A percentile compares a stretch with the other conserved stretches of the same genome.
These are phyloP conservation scores for Cymbopogon citratus DNA, from an alignment of 176 grass and related monocot genomes.

Conservation along the genomic window DNA sequence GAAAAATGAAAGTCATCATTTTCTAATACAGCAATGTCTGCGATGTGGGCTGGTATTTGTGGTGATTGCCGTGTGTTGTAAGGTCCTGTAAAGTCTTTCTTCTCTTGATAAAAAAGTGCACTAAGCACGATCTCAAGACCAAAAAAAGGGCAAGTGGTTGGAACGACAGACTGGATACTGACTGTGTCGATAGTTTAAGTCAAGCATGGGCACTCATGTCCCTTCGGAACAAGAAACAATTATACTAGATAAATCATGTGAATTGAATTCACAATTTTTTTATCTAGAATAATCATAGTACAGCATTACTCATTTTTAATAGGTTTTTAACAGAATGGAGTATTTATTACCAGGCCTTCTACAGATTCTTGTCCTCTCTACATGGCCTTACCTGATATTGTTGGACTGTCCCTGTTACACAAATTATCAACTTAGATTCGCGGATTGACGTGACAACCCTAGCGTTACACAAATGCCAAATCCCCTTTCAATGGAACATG, in stretches of 20 bases:
- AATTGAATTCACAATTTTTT: not conserved
- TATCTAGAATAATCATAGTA: not conserved
- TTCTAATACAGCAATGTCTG: not conserved
- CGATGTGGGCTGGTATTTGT: not conserved
- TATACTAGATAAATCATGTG: not conserved
- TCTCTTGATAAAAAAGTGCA: no score
- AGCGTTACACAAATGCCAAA: not conserved
- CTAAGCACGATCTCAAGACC: not conserved
- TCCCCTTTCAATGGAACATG: conserved; percentile 15
- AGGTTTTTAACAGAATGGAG: not conserved
- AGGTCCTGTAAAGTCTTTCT: not conserved
- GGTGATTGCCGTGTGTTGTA: not conserved
- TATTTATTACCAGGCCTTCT: not conserved
- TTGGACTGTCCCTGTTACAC: not conserved
- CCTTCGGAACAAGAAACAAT: not conserved
- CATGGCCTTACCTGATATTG: conserved; percentile 8
- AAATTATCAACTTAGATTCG: not conserved
- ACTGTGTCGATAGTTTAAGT: not conserved
- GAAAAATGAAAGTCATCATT: not conserved
- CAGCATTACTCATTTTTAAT: not conserved
- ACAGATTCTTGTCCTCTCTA: not conserved
- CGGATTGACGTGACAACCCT: conserved; percentile 6
- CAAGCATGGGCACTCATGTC: not conserved
- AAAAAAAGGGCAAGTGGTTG: not conserved
- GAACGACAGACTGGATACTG: not conserved